A percentile compares a stretch with the other conserved stretches of the same genome.
Conservation (phyloP, 2,329 filamentous ascomycete species). For the Penicillium thymicola region DNA sequence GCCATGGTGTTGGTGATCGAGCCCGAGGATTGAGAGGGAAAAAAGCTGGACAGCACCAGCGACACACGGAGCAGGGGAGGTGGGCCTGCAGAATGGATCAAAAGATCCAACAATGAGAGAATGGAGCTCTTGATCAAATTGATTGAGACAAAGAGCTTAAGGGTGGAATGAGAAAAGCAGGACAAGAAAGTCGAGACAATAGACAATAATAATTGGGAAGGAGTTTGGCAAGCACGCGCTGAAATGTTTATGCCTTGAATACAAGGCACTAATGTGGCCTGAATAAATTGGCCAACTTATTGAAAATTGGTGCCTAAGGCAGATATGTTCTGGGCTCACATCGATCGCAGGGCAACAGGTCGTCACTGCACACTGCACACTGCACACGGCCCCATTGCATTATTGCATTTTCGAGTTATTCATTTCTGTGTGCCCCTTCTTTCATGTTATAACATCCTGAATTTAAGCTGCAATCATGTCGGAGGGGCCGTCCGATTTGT, state of each 20-base stretch:
- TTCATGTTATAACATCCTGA: conserved; percentile 25
- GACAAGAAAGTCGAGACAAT: conserved; percentile 6
- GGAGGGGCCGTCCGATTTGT: conserved; percentile 35
- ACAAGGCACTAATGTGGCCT: conserved; percentile 14
- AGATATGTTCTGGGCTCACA: conserved; percentile 29
- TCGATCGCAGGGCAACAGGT: conserved; percentile 29
- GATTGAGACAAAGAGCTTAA: conserved; percentile 3
- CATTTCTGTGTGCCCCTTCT: conserved; percentile 8
- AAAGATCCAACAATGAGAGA: conserved; percentile 1
- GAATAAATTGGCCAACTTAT: neutral
- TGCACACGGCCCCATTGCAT: conserved; percentile 10
- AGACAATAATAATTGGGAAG: conserved; percentile 23
- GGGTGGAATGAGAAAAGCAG: neutral
- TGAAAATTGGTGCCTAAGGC: conserved; percentile 25
- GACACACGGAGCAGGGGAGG: conserved; percentile 10
- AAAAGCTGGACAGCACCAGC: conserved; percentile 18
- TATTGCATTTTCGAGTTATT: conserved; percentile 16
- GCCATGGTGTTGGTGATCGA: conserved; percentile 30
- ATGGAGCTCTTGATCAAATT: conserved; percentile 5
- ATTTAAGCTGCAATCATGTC: conserved; percentile 32
- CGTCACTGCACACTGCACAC: conserved; percentile 22
- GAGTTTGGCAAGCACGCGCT: conserved; percentile 24
- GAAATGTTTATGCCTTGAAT: conserved; percentile 13
- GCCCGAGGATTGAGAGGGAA: conserved; percentile 18
- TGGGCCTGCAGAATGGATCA: conserved; percentile 14